Evolutionary conservation across 78 protist genomes (phyloP).

Genomic region (Dictyostelium purpureum): DNA sequence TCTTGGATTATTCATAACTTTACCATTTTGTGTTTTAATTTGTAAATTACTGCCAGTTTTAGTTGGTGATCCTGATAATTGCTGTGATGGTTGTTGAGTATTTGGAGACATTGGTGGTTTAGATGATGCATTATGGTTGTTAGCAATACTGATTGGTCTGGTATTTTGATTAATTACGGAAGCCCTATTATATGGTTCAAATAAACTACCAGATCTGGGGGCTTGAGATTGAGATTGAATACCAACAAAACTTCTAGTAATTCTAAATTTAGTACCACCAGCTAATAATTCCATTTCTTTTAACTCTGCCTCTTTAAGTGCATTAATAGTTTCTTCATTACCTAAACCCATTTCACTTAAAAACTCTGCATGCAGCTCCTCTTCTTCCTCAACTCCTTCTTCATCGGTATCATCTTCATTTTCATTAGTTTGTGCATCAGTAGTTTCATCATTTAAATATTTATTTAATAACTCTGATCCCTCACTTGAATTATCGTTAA

Average conservation of each 20-base stretch:
- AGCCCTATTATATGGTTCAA: background rate
- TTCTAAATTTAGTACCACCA: conserved; percentile 61
- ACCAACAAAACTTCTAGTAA: conserved; percentile 67
- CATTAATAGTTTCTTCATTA: background rate
- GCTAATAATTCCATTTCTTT: conserved; percentile 64
- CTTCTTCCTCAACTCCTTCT: conserved; percentile 49
- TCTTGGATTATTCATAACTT: conserved; percentile 36
- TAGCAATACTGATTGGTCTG: background rate
- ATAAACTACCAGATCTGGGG: background rate
- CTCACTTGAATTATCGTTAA: background rate
- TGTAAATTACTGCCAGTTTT: background rate
- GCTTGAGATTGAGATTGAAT: background rate
- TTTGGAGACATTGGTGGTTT: background rate
- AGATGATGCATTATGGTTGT: background rate
- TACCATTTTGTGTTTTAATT: background rate
- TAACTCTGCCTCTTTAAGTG: conserved; percentile 45
- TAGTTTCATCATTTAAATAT: conserved; percentile 4
- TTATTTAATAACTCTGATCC: background rate
- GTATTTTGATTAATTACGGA: background rate
- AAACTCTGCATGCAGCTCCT: conserved; percentile 71
- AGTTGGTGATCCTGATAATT: background rate
- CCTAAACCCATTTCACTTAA: conserved; percentile 45
- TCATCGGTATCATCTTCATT: conserved; percentile 22
- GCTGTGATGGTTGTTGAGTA: background rate
- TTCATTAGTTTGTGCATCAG: background rate